Base-by-base conservation (phyloP, 306 rosid species). In the Vicia villosa region DNA sequence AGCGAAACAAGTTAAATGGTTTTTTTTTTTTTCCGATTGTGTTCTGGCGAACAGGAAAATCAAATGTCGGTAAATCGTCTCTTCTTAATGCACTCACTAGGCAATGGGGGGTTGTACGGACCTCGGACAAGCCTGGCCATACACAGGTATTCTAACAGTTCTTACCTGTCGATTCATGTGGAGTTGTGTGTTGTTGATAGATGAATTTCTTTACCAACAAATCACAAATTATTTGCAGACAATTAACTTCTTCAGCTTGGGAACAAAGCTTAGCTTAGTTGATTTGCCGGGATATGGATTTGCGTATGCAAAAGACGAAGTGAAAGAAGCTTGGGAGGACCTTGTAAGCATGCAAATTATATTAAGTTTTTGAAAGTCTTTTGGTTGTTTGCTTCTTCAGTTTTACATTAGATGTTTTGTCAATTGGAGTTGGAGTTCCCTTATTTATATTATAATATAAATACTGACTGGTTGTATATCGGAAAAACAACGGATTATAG, bases 221-320 rank as follows among this genome's bases (percentile, higher is more conserved):
- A 26, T 55, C 7, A 41, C 49, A 47, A 64, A 60, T 87, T 37
- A 55, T 80, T 32, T 81, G 77, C 88, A 94, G 99, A 88, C 86
- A 19, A 87, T 94, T 66, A 94, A 91, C 76, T 94, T 94, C 86
- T 91, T 94, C 75, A 69, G 83, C 11, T 63, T 91, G 72, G 99
- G 89, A 69, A 46, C 89, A 67, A 94, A 89, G 84, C 86, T 87
- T 36, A 66, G 79, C 82, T 37, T 94, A 83, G 97, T 89, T 68
- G 99, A 94, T 86, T 91, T 94, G 85, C 97, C 97, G 9, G 97
- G 99, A 72, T 94, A 91, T 80, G 99, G 99, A 63, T 95, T 95
- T 81, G 99, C 99, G 19, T 89, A 84, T 82, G 99, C 96, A 43
- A 95, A 94, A 84, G 99, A 94, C 63, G 97, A 95, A 78, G 96